phyloP scores from a whole-genome alignment of 257 asterid genomes.

The Ligustrum vulgare region DNA sequence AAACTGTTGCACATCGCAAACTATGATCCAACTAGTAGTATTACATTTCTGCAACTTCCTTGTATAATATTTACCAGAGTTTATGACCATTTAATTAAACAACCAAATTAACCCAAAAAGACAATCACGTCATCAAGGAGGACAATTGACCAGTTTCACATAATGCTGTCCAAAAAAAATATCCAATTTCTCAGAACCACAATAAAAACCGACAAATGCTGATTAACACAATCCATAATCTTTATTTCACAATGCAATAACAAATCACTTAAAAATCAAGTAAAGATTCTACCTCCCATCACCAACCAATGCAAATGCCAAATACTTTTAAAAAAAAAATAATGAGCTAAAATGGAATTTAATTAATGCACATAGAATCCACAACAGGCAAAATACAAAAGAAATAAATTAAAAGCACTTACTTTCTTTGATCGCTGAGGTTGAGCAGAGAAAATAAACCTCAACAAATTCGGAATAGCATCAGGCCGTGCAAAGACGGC shows the following conservation, averaged over 20 bases:
- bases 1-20: not conserved
- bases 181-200: not conserved
- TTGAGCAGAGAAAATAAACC: conserved; percentile 93
- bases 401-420: conserved; percentile 26
- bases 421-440: conserved; percentile 71
- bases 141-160: not conserved
- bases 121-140: not conserved
- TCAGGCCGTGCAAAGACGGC: conserved; percentile 78
- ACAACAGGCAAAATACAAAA: not conserved
- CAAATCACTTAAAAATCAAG: not conserved
- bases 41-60: not conserved
- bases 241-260: not conserved
- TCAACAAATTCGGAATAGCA: conserved; percentile 77
- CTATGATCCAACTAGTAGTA: conserved; percentile 1
- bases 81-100: not conserved
- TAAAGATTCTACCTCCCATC: not conserved
- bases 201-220: not conserved
- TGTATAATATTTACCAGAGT: conserved; percentile 6
- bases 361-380: not conserved
- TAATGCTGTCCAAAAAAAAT: not conserved
- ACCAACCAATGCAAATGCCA: not conserved
- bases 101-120: not conserved
- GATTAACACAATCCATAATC: not conserved
- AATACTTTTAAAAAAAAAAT: not conserved
- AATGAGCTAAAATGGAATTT: not conserved